phyloP scores from a whole-genome alignment of 305 asterid species.

The Andrographis paniculata region DNA sequence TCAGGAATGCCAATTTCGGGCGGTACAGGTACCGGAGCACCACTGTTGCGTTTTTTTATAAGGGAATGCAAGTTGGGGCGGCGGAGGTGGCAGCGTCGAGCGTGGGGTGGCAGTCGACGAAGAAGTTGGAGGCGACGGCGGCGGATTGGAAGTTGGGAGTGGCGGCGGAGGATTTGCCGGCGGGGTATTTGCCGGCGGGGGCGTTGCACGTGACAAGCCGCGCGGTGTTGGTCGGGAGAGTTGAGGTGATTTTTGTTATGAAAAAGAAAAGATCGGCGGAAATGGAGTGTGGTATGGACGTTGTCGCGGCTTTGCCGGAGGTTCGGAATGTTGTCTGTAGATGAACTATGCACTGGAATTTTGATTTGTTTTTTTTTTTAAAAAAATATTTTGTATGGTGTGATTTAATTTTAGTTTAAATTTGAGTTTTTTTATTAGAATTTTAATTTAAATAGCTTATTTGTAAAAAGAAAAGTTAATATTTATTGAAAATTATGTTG shows the following conservation, averaged over 20 bases:
- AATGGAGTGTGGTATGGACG: slow-evolving; percentile 34
- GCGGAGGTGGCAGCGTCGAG: slow-evolving; percentile 11
- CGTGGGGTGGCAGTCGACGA: slow-evolving; percentile 20
- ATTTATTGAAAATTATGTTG: too few relatives aligned
- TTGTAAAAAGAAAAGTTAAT: too few relatives aligned
- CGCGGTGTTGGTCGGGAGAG: slow-evolving; percentile 36
- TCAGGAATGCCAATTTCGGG: slow-evolving; percentile 31
- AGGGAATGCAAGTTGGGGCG: slow-evolving; percentile 19
- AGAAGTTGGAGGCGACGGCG: slow-evolving; percentile 13
- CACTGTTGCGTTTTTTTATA: slow-evolving; percentile 17
- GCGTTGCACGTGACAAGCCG: slow-evolving; percentile 16
- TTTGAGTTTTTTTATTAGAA: too few relatives aligned
- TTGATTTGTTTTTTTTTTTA: not conserved
- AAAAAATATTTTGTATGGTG: not conserved
- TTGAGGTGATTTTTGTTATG: slow-evolving; percentile 26
- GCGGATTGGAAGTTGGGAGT: slow-evolving; percentile 5
- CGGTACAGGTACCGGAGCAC: slow-evolving; percentile 22
- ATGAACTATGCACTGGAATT: slow-evolving; percentile 4
- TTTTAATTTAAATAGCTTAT: too few relatives aligned
- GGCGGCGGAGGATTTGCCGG: not conserved
- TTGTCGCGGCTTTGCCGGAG: slow-evolving; percentile 10
- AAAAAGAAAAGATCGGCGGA: slow-evolving; percentile 29
- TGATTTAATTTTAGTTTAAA: not conserved
- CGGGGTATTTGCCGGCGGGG: slow-evolving; percentile 17
- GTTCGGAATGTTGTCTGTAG: slow-evolving; percentile 19